A percentile compares a stretch with the other conserved stretches of the same genome.
Conservation (phyloP, 2,329 filamentous ascomycete genomes). For the Aspergillus novoparasiticus region DNA sequence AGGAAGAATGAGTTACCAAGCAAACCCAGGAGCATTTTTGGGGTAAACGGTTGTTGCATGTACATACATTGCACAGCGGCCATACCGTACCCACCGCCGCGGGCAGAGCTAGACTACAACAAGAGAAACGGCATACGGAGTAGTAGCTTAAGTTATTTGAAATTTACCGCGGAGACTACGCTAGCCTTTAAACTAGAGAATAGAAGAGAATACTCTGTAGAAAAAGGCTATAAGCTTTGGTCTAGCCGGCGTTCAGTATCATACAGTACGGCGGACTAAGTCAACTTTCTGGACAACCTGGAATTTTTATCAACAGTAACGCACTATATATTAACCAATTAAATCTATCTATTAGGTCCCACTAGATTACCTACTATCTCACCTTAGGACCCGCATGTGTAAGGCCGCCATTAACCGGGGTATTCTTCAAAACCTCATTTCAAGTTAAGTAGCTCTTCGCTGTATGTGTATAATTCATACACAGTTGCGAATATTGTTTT, state of each 20-base stretch:
- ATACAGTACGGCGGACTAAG: too few species aligned
- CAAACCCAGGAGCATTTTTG: not conserved
- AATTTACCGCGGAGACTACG: too few species aligned
- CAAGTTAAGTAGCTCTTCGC: not conserved
- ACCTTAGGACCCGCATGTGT: not conserved
- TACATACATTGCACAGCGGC: not conserved
- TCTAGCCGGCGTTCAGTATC: too few species aligned
- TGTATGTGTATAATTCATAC: not conserved
- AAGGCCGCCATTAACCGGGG: not conserved
- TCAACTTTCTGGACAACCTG: too few species aligned
- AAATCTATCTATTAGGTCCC: too few species aligned
- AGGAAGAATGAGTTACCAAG: not conserved
- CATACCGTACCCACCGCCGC: not conserved
- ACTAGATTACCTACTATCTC: not conserved
- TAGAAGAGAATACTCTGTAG: too few species aligned
- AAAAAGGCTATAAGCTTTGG: too few species aligned
- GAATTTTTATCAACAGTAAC: too few species aligned
- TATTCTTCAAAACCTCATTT: not conserved
- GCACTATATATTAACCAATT: too few species aligned
- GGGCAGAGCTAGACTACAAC: not conserved
- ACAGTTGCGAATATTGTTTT: not conserved
- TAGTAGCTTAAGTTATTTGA: too few species aligned
- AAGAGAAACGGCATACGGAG: too few species aligned
- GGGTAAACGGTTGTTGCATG: not conserved
- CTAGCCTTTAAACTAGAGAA: too few species aligned